phyloP scores from a whole-genome alignment of 1,139 yeast species.

The Yamadazyma triangularis region DNA sequence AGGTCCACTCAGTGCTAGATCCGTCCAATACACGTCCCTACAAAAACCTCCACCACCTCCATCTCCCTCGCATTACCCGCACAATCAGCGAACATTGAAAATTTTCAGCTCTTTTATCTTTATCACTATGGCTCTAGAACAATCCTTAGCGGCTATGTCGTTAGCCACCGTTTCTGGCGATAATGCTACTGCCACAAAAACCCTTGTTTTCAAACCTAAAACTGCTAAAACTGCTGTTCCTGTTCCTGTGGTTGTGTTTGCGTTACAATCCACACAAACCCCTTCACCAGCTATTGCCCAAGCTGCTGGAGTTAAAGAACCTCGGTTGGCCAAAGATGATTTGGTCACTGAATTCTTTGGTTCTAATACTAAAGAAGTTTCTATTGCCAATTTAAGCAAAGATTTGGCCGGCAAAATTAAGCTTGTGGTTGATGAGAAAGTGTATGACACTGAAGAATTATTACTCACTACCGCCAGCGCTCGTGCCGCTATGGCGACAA shows the following conservation, averaged over 20 bases:
- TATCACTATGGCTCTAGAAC: slow-evolving; percentile 65
- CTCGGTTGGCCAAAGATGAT: slow-evolving; percentile 83
- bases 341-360: slow-evolving; percentile 64
- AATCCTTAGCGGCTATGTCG: slow-evolving; percentile 55
- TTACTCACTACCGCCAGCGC: slow-evolving; percentile 57
- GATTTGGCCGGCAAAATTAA: slow-evolving; percentile 61
- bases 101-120: too few species aligned
- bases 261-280: slow-evolving; percentile 66
- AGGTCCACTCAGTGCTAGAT: too few species aligned
- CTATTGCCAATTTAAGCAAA: slow-evolving; percentile 53
- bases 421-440: slow-evolving; percentile 58
- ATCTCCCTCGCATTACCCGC: too few species aligned
- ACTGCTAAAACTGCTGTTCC: slow-evolving; percentile 83
- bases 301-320: slow-evolving; percentile 73
- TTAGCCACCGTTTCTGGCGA: slow-evolving; percentile 42
- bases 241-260: slow-evolving; percentile 77
- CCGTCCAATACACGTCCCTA: too few species aligned
- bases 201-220: slow-evolving; percentile 86
- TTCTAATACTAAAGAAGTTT: slow-evolving; percentile 60
- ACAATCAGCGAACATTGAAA: too few species aligned
- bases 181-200: slow-evolving; percentile 52
- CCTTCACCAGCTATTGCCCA: slow-evolving; percentile 64
- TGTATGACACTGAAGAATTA: slow-evolving; percentile 44
- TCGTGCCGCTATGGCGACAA: slow-evolving; percentile 53
- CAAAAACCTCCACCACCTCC: too few species aligned